A percentile compares a stretch with the other conserved stretches of the same genome.
phyloP scores from a whole-genome alignment of 441 rosid genomes.

The Pelargonium cotyledonis region DNA sequence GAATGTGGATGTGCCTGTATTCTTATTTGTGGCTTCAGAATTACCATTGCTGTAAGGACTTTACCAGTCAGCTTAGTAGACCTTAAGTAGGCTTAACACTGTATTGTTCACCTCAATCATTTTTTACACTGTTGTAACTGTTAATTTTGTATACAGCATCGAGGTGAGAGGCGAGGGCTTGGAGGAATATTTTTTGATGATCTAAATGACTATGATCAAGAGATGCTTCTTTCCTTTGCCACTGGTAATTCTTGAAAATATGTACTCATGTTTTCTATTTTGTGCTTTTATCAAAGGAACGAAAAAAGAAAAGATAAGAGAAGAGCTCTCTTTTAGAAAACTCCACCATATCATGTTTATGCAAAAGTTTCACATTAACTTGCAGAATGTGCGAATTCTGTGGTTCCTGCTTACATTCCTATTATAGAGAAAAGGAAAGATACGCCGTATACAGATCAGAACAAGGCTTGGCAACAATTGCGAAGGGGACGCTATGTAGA shows the following conservation, averaged over 20 bases:
- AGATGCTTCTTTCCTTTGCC: constrained; percentile 87
- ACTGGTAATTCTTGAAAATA: constrained; percentile 50
- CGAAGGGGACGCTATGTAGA: constrained; percentile 93
- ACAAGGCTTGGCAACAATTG: constrained; percentile 94
- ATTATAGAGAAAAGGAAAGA: constrained; percentile 80
- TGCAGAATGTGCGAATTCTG: constrained; percentile 90
- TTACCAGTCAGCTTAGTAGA: not conserved
- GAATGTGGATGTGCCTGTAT: not conserved
- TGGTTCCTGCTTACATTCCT: constrained; percentile 86
- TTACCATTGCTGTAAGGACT: not conserved
- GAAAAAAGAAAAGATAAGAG: not conserved
- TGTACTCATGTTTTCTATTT: constrained; percentile 1
- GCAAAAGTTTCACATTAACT: not conserved
- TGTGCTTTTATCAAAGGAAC: constrained; percentile 8
- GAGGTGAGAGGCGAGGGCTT: constrained; percentile 88
- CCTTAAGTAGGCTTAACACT: not conserved
- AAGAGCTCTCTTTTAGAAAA: not conserved
- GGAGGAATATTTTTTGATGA: constrained; percentile 98
- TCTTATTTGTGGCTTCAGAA: not conserved
- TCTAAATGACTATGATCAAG: constrained; percentile 81
- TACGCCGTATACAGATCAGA: constrained; percentile 56
- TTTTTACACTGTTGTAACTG: constrained; percentile 15
- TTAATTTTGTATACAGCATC: constrained; percentile 53
- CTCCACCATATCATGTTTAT: not conserved
- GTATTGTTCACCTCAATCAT: not conserved